Evolutionary conservation across 1,284 basidiomycete genomes (phyloP).

Genomic region (Sanghuangporus weigelae): DNA sequence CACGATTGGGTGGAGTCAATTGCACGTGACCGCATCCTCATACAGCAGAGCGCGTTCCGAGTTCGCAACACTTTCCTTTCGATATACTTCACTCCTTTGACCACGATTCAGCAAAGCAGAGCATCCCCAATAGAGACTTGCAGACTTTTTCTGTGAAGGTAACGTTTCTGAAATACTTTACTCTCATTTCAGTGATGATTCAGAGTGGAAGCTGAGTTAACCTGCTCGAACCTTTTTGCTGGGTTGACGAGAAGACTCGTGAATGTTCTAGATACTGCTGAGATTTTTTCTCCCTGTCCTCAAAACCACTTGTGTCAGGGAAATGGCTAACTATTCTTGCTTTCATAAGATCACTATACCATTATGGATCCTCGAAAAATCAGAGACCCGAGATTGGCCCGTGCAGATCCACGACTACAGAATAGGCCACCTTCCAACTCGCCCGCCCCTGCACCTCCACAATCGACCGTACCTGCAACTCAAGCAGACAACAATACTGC

Average conservation of each 20-base stretch:
- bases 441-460: constrained; percentile 27
- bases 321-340: background rate
- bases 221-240: constrained; percentile 38
- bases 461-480: constrained; percentile 17
- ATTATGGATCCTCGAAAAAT: constrained; percentile 76
- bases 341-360: background rate
- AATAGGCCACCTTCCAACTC: constrained; percentile 38
- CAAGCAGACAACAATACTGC: background rate
- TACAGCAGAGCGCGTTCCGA: too few relatives aligned
- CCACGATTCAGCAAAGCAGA: too few relatives aligned
- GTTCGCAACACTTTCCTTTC: background rate
- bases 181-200: constrained; percentile 52
- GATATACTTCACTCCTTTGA: background rate
- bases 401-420: constrained; percentile 61
- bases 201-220: constrained; percentile 83
- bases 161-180: background rate
- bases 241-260: constrained; percentile 69
- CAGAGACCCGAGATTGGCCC: constrained; percentile 71
- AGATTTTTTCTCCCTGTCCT: constrained; percentile 29
- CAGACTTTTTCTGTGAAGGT: background rate
- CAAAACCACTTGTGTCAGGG: constrained; percentile 8
- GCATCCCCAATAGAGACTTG: too few relatives aligned
- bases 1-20: too few relatives aligned
- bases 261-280: constrained; percentile 89
- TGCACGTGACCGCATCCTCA: background rate